Evolutionary conservation across 768 basidiomycete genomes (phyloP).

Genomic region (Harrya chromipes): DNA sequence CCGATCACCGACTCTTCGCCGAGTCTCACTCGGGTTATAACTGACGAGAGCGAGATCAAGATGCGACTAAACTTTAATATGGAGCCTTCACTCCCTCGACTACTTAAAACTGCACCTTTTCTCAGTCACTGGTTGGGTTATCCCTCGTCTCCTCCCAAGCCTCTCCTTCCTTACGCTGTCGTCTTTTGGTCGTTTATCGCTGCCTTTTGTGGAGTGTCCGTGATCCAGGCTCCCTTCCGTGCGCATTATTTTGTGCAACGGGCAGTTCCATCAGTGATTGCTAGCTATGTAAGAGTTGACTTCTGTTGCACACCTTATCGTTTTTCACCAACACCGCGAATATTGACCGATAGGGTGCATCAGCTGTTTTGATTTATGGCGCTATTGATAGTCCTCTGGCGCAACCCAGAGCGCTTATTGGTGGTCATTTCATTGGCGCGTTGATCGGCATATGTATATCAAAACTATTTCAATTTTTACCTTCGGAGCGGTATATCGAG

Average conservation of each 20-base stretch:
- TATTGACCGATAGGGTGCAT: conserved; percentile 43
- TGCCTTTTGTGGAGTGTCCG: conserved; percentile 47
- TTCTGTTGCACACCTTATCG: not conserved
- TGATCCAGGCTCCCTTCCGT: conserved; percentile 51
- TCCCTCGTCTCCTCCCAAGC: conserved; percentile 7
- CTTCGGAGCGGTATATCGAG: conserved; percentile 41
- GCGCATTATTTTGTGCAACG: conserved; percentile 45
- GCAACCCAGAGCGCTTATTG: conserved; percentile 49
- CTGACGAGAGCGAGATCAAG: not conserved
- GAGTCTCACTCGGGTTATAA: no score
- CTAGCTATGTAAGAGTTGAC: conserved; percentile 19
- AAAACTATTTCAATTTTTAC: conserved; percentile 48
- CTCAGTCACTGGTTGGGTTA: conserved; percentile 16
- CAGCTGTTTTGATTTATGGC: conserved; percentile 54
- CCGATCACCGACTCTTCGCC: no score
- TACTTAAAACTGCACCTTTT: not conserved
- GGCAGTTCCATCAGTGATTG: conserved; percentile 34
- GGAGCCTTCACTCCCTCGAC: not conserved
- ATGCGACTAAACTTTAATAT: not conserved
- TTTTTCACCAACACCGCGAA: not conserved
- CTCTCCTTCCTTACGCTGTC: conserved; percentile 1
- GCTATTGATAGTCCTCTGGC: conserved; percentile 50
- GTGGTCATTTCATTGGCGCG: conserved; percentile 41
- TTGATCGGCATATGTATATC: conserved; percentile 48
- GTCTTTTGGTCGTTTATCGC: conserved; percentile 48